Base-by-base conservation (phyloP, 768 basidiomycete species). In the Tricholoma saponaceum region DNA sequence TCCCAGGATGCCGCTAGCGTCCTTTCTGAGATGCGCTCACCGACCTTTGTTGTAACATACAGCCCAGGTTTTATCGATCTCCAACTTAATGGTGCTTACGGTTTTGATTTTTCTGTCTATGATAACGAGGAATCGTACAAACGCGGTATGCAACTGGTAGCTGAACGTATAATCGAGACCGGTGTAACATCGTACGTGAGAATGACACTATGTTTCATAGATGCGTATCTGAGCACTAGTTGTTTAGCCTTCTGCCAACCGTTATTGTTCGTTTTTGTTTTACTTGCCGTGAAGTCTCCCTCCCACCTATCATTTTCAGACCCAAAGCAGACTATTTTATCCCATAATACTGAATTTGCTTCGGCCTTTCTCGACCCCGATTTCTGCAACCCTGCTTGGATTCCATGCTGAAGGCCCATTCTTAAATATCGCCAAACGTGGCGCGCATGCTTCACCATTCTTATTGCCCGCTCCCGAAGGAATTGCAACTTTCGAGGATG, bases 351-450 rank as follows among this genome's bases (percentile, higher is more conserved):
- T 93, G 1, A 74, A 76, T 56, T 78, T 92, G 16, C 78, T 94
- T 25, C 80, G 80, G 33, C 90, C 91, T 0, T 84, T 83, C 65
- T 82, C 84, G 13, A 80, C 83, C 13, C 74, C 82, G 0, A 75
- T 62, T 9, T 87, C 87, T 9, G 92, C 93, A 0, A 86, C 82
- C 32, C 70, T 93, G 3, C 81, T 95, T 12, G 94, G 94, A 25
- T 95, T 90, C 87, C 94, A 96, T 62, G 90, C 83, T 25, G 94
- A 96, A 71, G 94, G 94, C 0, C 93, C 94, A 0, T 95, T 95
- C 75, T 79, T 95, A 43, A 86, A 92, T 55, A 72, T 83, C 39
- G 79, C 80, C n/a, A 93, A 93, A 69, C 85, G 89, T 44, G 94
- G 94, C 2, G 91, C 90, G 2, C 94, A 96, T 68, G 80, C 88